phyloP scores from a whole-genome alignment of 1,284 basidiomycete species.

The Puccinia horiana region DNA sequence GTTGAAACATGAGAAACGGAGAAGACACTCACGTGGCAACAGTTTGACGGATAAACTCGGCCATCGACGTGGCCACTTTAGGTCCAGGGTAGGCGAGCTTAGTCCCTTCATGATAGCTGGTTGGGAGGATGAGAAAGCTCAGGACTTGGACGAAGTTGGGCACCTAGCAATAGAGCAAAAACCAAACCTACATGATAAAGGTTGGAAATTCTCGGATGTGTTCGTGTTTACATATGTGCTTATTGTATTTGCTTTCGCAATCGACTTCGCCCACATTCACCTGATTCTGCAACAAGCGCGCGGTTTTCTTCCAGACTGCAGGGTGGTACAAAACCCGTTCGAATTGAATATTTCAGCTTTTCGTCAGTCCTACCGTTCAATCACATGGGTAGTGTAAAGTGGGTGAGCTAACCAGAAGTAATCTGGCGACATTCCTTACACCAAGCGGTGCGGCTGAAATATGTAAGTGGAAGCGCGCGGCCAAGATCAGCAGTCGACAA shows the following conservation, averaged over 20 bases:
- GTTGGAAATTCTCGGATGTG: slow-evolving; percentile 15
- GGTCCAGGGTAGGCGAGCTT: slow-evolving; percentile 27
- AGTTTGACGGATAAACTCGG: not conserved
- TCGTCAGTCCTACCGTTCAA: too few relatives aligned
- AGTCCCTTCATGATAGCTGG: slow-evolving; percentile 33
- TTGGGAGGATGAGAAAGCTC: not conserved
- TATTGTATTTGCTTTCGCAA: slow-evolving; percentile 17
- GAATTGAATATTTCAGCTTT: not conserved
- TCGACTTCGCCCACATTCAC: slow-evolving; percentile 44
- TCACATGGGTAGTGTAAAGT: too few relatives aligned
- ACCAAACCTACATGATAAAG: slow-evolving; percentile 26
- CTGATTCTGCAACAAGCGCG: not conserved
- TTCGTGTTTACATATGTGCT: slow-evolving; percentile 24
- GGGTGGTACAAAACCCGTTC: not conserved
- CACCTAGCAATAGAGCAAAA: not conserved
- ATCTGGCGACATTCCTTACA: slow-evolving; percentile 38
- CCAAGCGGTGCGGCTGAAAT: slow-evolving; percentile 31
- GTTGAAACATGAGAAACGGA: too few relatives aligned
- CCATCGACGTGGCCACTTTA: not conserved
- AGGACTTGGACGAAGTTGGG: too few relatives aligned
- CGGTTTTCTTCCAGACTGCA: slow-evolving; percentile 30
- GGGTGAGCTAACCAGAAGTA: not conserved
- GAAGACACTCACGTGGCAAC: slow-evolving; percentile 13
- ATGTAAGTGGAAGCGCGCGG: not conserved
- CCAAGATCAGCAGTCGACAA: not conserved